Conservation (phyloP, 176 grass and related monocot species). For the Coix lacrymajobi region DNA sequence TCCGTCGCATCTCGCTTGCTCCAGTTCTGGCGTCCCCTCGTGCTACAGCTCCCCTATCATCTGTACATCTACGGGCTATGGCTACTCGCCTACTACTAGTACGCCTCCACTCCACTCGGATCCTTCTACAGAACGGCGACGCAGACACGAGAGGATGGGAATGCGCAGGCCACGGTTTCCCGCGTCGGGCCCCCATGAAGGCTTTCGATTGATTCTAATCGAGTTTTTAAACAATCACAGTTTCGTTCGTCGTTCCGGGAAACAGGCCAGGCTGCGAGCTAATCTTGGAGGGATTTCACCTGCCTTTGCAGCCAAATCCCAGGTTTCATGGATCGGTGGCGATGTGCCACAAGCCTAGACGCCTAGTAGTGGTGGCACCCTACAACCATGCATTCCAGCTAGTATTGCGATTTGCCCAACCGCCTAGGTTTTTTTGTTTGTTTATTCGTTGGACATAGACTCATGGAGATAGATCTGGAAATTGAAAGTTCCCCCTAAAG, state of each 20-base stretch:
- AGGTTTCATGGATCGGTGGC: constrained; percentile 51
- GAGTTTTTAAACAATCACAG: neutral
- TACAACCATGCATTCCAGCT: neutral
- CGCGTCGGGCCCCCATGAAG: neutral
- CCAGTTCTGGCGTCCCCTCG: neutral
- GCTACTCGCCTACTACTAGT: neutral
- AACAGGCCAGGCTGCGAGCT: constrained; percentile 40
- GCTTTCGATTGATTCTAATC: neutral
- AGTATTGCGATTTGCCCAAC: constrained; percentile 12
- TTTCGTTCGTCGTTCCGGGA: constrained; percentile 66
- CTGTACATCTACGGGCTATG: neutral
- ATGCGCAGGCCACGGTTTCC: neutral
- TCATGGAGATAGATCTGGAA: too few relatives aligned
- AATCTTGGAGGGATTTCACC: constrained; percentile 41
- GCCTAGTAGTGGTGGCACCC: neutral
- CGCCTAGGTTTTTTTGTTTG: too few relatives aligned
- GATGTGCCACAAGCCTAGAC: constrained; percentile 1
- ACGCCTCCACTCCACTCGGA: neutral
- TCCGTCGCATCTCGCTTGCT: neutral
- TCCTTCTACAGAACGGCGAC: constrained; percentile 17
- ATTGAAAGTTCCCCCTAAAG: too few relatives aligned
- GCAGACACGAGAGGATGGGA: constrained; percentile 10
- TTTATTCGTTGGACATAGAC: too few relatives aligned
- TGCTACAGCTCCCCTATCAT: neutral
- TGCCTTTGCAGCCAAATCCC: constrained; percentile 42